Evolutionary conservation across 805 yeast species (phyloP).

Genomic region (Geotrichum ghanense): DNA sequence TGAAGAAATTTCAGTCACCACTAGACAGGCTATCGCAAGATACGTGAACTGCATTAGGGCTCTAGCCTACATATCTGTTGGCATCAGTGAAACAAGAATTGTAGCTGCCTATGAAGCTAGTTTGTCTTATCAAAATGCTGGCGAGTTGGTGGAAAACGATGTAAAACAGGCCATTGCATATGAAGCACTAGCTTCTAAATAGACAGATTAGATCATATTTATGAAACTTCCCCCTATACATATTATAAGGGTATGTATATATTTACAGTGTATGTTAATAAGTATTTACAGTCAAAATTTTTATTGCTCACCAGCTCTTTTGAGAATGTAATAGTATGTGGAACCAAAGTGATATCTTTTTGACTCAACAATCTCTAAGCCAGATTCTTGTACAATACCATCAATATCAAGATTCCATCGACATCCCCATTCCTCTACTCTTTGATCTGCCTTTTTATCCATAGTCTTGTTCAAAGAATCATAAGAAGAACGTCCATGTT

Average conservation of each 20-base stretch:
- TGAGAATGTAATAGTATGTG: constrained; percentile 37
- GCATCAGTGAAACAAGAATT: constrained; percentile 73
- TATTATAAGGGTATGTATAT: no score
- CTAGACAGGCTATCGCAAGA: constrained; percentile 67
- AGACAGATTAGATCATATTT: neutral
- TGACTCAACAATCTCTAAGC: constrained; percentile 71
- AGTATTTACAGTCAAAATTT: neutral
- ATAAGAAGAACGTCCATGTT: constrained; percentile 85
- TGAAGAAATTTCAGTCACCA: constrained; percentile 50
- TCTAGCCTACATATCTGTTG: constrained; percentile 72
- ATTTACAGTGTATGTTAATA: no score
- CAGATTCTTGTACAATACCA: constrained; percentile 71
- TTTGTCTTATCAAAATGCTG: constrained; percentile 58
- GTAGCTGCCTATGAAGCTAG: constrained; percentile 83
- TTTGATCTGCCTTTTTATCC: constrained; percentile 71
- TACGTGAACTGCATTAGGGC: constrained; percentile 79
- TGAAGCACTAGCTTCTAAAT: constrained; percentile 56
- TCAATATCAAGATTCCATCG: constrained; percentile 95
- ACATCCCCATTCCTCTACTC: constrained; percentile 92
- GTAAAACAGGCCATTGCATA: constrained; percentile 62
- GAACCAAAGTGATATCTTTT: constrained; percentile 83
- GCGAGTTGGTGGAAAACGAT: constrained; percentile 61
- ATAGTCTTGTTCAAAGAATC: constrained; percentile 66
- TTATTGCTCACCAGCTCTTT: constrained; percentile 3
- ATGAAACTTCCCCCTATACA: no score